Evolutionary conservation across 495 filamentous ascomycete species (phyloP).

Genomic region (Tuber melanosporum): DNA sequence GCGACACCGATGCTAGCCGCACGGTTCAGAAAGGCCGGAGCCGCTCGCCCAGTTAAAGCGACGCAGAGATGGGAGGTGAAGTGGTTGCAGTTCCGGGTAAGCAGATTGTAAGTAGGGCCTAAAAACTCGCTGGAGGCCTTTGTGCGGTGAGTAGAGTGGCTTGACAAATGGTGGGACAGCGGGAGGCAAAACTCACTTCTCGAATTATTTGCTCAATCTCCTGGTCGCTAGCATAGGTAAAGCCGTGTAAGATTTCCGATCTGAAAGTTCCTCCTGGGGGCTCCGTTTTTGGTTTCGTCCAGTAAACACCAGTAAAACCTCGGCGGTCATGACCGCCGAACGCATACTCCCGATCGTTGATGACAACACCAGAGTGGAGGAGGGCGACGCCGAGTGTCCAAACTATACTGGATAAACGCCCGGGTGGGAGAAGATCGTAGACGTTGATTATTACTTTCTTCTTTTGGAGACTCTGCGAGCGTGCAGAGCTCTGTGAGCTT

Average conservation of each 20-base stretch:
- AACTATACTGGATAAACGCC: conserved; percentile 58
- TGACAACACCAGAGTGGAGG: conserved; percentile 72
- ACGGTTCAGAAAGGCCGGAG: conserved; percentile 68
- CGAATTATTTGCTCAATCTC: conserved; percentile 64
- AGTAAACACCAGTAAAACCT: conserved; percentile 69
- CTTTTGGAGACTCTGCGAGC: conserved; percentile 53
- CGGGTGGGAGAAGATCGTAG: conserved; percentile 70
- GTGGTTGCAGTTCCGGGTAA: conserved; percentile 77
- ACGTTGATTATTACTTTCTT: conserved; percentile 71
- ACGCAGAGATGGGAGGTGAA: conserved; percentile 66
- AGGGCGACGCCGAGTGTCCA: conserved; percentile 67
- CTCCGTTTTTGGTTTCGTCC: conserved; percentile 59
- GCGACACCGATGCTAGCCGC: conserved; percentile 69
- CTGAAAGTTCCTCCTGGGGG: conserved; percentile 69
- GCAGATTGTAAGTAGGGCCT: conserved; percentile 65
- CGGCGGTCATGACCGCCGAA: conserved; percentile 69
- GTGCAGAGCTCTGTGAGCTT: conserved; percentile 15
- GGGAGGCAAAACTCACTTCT: conserved; percentile 38
- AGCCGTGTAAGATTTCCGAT: conserved; percentile 63
- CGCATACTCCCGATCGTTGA: conserved; percentile 69
- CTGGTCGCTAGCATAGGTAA: conserved; percentile 54
- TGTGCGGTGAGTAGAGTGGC: neutral
- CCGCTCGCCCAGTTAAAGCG: conserved; percentile 56
- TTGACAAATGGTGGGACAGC: neutral
- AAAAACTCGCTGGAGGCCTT: conserved; percentile 58